Evolutionary conservation across 1,139 yeast genomes (phyloP).

Genomic region (Suhomyces choctaworum): DNA sequence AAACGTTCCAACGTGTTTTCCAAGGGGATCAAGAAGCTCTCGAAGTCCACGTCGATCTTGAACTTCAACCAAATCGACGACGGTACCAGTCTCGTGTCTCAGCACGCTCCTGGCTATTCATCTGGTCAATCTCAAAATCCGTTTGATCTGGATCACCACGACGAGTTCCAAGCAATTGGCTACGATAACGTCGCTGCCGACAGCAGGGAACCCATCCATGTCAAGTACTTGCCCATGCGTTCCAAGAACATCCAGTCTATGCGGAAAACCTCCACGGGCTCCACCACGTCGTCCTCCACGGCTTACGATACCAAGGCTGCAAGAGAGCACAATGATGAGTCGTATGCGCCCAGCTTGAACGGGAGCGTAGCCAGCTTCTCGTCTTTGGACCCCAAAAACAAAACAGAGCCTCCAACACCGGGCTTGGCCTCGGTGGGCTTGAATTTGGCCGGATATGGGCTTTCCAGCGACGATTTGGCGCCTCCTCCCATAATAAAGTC

Average conservation of each 20-base stretch:
- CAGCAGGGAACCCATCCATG: slow-evolving; percentile 32
- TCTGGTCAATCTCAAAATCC: slow-evolving; percentile 4
- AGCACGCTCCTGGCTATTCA: slow-evolving; percentile 5
- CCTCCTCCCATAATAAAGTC: slow-evolving; percentile 24
- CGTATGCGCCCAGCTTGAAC: slow-evolving; percentile 7
- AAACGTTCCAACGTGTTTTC: slow-evolving; percentile 17
- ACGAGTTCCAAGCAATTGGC: slow-evolving; percentile 36
- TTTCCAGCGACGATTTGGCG: slow-evolving; percentile 28
- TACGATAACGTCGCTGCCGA: slow-evolving; percentile 28
- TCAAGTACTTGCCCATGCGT: slow-evolving; percentile 29
- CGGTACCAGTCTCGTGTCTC: slow-evolving; percentile 1
- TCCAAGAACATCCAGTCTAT: slow-evolving; percentile 14
- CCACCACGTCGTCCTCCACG: slow-evolving; percentile 10
- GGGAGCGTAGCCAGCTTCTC: slow-evolving; percentile 18
- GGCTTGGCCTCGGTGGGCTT: slow-evolving; percentile 23
- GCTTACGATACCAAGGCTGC: slow-evolving; percentile 4
- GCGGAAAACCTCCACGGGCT: slow-evolving; percentile 20
- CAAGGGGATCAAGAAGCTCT: slow-evolving; percentile 21
- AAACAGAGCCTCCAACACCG: slow-evolving; percentile 8
- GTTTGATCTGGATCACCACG: slow-evolving; percentile 9
- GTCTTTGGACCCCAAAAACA: slow-evolving; percentile 34
- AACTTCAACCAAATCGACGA: slow-evolving; percentile 14
- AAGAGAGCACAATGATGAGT: slow-evolving; percentile 1
- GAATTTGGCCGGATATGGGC: slow-evolving; percentile 27
- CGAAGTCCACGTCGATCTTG: slow-evolving; percentile 18